Base-by-base conservation (phyloP, 2,329 filamentous ascomycete species). In the Pseudogymnoascus sp. region DNA sequence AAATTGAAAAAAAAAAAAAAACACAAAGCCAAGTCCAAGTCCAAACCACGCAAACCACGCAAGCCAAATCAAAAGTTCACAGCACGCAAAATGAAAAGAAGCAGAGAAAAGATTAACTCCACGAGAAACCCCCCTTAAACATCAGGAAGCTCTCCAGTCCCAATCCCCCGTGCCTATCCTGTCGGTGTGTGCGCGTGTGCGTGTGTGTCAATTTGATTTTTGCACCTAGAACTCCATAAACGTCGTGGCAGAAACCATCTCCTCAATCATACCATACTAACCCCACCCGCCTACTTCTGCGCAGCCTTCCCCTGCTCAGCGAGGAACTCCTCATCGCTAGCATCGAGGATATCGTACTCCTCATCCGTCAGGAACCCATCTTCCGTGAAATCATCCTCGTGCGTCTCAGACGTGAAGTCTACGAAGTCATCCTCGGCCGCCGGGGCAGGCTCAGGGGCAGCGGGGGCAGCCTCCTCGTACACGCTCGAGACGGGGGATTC, bases 271-370 rank as follows among this genome's bases (percentile, higher is more conserved):
- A 9, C 16, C 20, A 12, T 18, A 28, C 4, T 9, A n/a, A 25
- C 5, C 14, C 12, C 20, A 25, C n/a, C 43, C 3, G 7, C 2
- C n/a, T 54, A 54, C 47, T 54, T 54, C 47, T 54, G 47, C 11
- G 47, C 25, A n/a, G 9, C 14, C 47, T 70, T 70, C 12, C 59
- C 65, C 38, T 81, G 78, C 68, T 83, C 83, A 64, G 81, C 80
- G 59, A 84, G 73, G 66, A 82, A 88, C 72, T 97, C 93, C 73
- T 96, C 90, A 67, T 97, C 93, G 62, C 90, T 96, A 43, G 91
- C 93, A 76, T 97, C 91, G 50, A 97, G 84, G 66, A 97, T 92
- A 70, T 99, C 94, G 73, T 97, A 99, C 76, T 99, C 94, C 74
- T 97, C 94, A 65, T 99, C 94, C 0, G 94, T 97, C 79, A 96